Conservation (phyloP, 805 yeast genomes). For the Debaryomyces maramus region DNA sequence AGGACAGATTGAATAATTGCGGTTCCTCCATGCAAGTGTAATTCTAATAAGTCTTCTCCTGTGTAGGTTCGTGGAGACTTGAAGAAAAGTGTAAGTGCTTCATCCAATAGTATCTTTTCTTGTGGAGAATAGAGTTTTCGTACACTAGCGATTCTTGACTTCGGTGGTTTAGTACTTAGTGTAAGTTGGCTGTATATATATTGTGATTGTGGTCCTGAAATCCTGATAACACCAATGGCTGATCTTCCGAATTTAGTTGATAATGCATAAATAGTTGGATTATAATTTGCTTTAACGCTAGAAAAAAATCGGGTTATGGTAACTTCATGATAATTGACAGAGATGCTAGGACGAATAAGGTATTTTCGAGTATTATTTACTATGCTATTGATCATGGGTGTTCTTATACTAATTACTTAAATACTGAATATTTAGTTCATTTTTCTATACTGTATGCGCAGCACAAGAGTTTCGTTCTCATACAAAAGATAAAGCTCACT, state of each 20-base stretch:
- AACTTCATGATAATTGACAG: too few relatives aligned
- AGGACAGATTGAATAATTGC: conserved; percentile 77
- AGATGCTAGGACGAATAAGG: too few relatives aligned
- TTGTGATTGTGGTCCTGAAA: conserved; percentile 69
- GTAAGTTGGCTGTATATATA: conserved; percentile 51
- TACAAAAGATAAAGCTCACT: too few relatives aligned
- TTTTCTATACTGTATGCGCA: too few relatives aligned
- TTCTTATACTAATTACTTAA: too few relatives aligned
- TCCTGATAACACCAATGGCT: conserved; percentile 83
- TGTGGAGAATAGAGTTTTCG: conserved; percentile 52
- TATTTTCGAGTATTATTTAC: too few relatives aligned
- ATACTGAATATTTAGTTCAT: too few relatives aligned
- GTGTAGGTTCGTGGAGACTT: conserved; percentile 78
- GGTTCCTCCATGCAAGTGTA: conserved; percentile 93
- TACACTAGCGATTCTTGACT: conserved; percentile 56
- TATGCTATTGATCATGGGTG: too few relatives aligned
- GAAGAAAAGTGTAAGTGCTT: conserved; percentile 71
- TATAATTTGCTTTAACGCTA: background rate
- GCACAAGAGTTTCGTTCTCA: too few relatives aligned
- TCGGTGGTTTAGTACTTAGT: conserved; percentile 32
- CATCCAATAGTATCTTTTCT: conserved; percentile 57
- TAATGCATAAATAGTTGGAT: conserved; percentile 83
- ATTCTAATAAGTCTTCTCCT: conserved; percentile 86
- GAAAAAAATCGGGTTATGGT: too few relatives aligned
- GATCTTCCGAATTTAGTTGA: conserved; percentile 81